Base-by-base conservation (phyloP, 768 basidiomycete species). In the Sarcodon aspratus region DNA sequence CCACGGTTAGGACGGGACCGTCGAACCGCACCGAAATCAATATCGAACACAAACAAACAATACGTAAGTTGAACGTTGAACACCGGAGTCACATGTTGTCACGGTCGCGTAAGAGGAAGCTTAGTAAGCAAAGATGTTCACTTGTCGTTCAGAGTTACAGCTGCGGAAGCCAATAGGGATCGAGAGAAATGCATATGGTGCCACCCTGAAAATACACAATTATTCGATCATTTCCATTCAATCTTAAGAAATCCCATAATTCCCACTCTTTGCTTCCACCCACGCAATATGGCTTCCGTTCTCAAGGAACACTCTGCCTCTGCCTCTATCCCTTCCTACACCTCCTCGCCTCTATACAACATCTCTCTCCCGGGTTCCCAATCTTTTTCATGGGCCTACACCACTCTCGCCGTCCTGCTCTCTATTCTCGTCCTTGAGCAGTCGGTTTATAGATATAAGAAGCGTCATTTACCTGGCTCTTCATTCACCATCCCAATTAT, bases 401-500 rank as follows among this genome's bases (percentile, higher is more conserved):
- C 87, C 3, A 78, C 82, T n/a, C 52, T 68, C 34, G 81, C 79
- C 36, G 63, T 95, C 57, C 55, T 96, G 50, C 63, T 78, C 46
- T 71, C 84, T 10, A 77, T 99, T 37, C 80, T 99, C 45, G 69
- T 79, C 43, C 72, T 95, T 47, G 95, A 99, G 61, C 93, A 96
- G 68, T 70, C 76, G 33, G 77, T 93, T 15, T 99, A 95, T 65
- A 73, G 95, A 34, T 76, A 75, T 61, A 94, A 96, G 70, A 98
- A 98, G 61, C 77, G 74, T 15, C 78, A 85, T 57, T 76, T 97
- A 7, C 93, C 95, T 0, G 95, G 95, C 6, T 79, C 75, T 43
- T 72, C 65, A 61, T 97, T 92, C 93, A 96, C 92, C 10, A 93
- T 96, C 54, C 96, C 96, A n/a, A 59, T 99, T 59, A 97, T 99